A percentile compares a stretch with the other conserved stretches of the same genome.
These are phyloP conservation scores for Colletotrichum phormii DNA, from an alignment of 2,329 filamentous ascomycete species.

Conservation along the genomic window DNA sequence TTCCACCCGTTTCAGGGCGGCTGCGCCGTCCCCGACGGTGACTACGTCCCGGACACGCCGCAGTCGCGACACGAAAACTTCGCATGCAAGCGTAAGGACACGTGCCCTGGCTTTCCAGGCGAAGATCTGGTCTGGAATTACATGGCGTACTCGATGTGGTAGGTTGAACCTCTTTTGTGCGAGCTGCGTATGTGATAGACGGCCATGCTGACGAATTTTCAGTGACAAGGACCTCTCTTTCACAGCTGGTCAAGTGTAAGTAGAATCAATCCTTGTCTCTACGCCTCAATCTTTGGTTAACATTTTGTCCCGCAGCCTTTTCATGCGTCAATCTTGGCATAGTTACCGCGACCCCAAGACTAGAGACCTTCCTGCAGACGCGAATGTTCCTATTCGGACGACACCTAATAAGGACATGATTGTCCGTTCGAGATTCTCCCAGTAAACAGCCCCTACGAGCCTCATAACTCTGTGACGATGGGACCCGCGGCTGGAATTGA, in stretches of 20 bases:
- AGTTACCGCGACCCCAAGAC: neutral
- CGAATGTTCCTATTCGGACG: neutral
- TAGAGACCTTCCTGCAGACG: neutral
- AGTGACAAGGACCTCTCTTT: neutral
- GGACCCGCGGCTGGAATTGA: neutral
- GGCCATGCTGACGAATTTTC: neutral
- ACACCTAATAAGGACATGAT: neutral
- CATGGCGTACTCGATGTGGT: slow-evolving; percentile 9
- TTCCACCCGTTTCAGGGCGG: neutral
- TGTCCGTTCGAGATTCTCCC: neutral
- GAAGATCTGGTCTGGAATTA: neutral
- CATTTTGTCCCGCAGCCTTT: neutral
- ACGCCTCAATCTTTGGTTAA: neutral
- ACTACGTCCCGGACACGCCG: neutral
- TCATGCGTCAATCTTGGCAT: slow-evolving; percentile 4
- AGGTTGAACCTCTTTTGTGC: neutral
- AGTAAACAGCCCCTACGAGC: neutral
- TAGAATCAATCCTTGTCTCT: neutral
- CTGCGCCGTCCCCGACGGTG: neutral
- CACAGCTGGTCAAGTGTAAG: slow-evolving; percentile 4
- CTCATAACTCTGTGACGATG: neutral
- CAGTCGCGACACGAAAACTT: neutral
- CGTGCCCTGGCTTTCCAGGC: neutral
- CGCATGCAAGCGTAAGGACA: neutral
- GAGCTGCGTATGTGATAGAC: neutral